Evolutionary conservation across 2,329 filamentous ascomycete genomes (phyloP).

Genomic region (Elsinoe batatas): DNA sequence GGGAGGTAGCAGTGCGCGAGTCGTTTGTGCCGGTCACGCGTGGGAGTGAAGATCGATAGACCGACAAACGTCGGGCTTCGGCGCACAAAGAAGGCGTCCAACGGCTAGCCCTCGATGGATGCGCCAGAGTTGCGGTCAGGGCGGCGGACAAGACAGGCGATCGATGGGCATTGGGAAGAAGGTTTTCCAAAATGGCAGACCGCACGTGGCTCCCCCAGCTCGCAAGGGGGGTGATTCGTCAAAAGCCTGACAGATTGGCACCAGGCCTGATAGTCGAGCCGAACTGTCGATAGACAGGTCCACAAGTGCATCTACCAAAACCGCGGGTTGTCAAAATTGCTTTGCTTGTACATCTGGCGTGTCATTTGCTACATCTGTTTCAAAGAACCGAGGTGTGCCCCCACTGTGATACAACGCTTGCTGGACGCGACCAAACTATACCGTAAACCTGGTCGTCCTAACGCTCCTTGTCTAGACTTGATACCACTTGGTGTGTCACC

Average conservation of each 20-base stretch:
- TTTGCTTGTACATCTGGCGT: slow-evolving; percentile 1
- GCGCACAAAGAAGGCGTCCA: not conserved
- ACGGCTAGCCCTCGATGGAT: not conserved
- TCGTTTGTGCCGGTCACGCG: slow-evolving; percentile 9
- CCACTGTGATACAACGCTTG: not conserved
- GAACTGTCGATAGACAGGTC: slow-evolving; percentile 2
- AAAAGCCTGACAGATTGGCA: slow-evolving; percentile 1
- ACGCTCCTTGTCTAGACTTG: not conserved
- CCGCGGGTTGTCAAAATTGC: slow-evolving; percentile 6
- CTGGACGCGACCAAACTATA: not conserved
- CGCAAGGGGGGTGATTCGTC: slow-evolving; percentile 6
- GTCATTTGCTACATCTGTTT: slow-evolving; percentile 2
- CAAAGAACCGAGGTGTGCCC: not conserved
- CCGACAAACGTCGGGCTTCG: not conserved
- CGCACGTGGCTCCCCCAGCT: slow-evolving; percentile 8
- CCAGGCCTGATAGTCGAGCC: not conserved
- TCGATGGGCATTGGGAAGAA: not conserved
- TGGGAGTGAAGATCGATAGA: not conserved
- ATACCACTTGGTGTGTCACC: not conserved
- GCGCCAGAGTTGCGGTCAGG: slow-evolving; percentile 8
- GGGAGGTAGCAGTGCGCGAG: slow-evolving; percentile 6
- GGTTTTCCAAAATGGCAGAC: not conserved
- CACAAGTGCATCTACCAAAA: slow-evolving; percentile 1
- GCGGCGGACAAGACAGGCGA: slow-evolving; percentile 1
- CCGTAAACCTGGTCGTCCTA: not conserved